phyloP scores from a whole-genome alignment of 495 filamentous ascomycete species.

The Achaetomiella virescens region DNA sequence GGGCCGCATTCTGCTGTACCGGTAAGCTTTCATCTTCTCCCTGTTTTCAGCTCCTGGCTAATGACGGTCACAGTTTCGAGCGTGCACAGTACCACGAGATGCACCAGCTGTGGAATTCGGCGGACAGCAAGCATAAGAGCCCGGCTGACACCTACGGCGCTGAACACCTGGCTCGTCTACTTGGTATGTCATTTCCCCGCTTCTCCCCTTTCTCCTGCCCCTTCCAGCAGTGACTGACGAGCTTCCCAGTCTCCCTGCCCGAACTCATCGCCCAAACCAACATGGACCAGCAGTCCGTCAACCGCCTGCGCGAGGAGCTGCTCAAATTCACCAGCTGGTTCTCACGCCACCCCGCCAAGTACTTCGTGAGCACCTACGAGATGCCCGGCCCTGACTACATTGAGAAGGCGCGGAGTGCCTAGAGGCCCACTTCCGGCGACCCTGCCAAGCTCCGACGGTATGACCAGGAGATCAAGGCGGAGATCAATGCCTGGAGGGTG shows the following conservation, averaged over 20 bases:
- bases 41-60: background rate
- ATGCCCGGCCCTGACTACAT: conserved; percentile 46
- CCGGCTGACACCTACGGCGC: conserved; percentile 81
- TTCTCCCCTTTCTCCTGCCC: background rate
- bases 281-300: conserved; percentile 87
- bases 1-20: conserved; percentile 82
- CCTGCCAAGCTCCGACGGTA: conserved; percentile 1
- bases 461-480: background rate
- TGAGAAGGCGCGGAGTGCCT: conserved; percentile 39
- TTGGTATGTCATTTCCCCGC: conserved; percentile 58
- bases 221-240: conserved; percentile 14
- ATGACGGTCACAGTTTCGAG: conserved; percentile 56
- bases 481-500: conserved; percentile 15
- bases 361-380: conserved; percentile 76
- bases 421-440: background rate
- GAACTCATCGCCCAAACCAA: conserved; percentile 95
- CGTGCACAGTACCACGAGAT: conserved; percentile 75
- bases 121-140: conserved; percentile 56
- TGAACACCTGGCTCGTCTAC: conserved; percentile 81
- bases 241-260: conserved; percentile 66
- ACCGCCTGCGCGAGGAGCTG: conserved; percentile 80
- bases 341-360: conserved; percentile 60
- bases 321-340: conserved; percentile 76
- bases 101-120: conserved; percentile 53
- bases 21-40: conserved; percentile 33